Conservation (phyloP, 2,329 filamentous ascomycete genomes). For the Domatiomyces catenatus region DNA sequence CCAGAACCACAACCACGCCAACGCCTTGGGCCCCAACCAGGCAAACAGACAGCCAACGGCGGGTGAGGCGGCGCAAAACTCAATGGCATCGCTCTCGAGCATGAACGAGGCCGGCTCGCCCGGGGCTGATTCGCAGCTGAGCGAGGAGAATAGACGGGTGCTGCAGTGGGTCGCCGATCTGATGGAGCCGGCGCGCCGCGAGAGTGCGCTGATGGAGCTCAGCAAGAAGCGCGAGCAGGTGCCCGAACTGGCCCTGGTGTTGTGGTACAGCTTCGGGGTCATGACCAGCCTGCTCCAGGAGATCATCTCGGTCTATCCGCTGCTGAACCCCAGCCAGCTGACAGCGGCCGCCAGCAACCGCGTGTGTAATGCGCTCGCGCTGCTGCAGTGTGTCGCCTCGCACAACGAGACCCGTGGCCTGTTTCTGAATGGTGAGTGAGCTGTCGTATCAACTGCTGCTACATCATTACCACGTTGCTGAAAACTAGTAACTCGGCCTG, state of each 20-base stretch:
- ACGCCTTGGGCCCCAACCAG: slow-evolving; percentile 4
- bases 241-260: slow-evolving; percentile 81
- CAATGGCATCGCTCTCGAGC: slow-evolving; percentile 8
- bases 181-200: slow-evolving; percentile 70
- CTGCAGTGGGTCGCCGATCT: slow-evolving; percentile 85
- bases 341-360: slow-evolving; percentile 95
- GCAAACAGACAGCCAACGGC: slow-evolving; percentile 8
- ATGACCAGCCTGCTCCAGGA: slow-evolving; percentile 97
- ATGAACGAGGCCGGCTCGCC: slow-evolving; percentile 14
- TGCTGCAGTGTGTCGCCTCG: slow-evolving; percentile 91
- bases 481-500: too few species aligned
- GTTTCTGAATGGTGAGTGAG: slow-evolving; percentile 68
- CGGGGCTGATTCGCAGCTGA: slow-evolving; percentile 50
- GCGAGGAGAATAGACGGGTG: slow-evolving; percentile 85
- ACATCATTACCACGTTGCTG: too few species aligned
- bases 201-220: slow-evolving; percentile 81
- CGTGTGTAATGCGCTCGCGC: slow-evolving; percentile 89
- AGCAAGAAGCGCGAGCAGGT: slow-evolving; percentile 99
- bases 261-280: slow-evolving; percentile 99
- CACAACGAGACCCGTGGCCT: slow-evolving; percentile 91
- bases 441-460: too few species aligned
- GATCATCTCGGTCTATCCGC: slow-evolving; percentile 95
- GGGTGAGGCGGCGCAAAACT: slow-evolving; percentile 10
- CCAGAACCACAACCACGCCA: slow-evolving; percentile 35
- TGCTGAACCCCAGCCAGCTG: slow-evolving; percentile 90